Evolutionary conservation across 331 rosid genomes (phyloP).

Genomic region (Rosa hybrid): DNA sequence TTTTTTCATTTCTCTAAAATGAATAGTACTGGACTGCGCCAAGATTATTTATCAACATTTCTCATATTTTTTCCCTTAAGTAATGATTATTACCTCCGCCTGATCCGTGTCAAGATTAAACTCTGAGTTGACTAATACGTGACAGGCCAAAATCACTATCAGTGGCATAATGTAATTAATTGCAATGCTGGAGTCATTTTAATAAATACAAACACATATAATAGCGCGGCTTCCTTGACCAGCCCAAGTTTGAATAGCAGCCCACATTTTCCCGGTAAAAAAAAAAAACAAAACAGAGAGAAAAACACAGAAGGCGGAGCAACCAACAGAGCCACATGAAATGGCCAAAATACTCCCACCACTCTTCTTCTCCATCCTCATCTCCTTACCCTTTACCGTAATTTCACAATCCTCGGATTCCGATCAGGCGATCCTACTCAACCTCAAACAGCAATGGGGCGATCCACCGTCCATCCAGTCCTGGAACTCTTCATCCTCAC

Average conservation of each 20-base stretch:
- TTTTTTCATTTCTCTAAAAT: too few species aligned
- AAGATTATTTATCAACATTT: too few species aligned
- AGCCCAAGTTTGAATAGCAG: constrained; percentile 38
- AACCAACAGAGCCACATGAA: not conserved
- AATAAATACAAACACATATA: not conserved
- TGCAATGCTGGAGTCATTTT: not conserved
- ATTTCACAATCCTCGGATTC: constrained; percentile 41
- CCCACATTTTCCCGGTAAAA: constrained; percentile 50
- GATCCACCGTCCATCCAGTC: constrained; percentile 56
- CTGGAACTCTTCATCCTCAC: constrained; percentile 66
- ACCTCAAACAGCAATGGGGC: constrained; percentile 55
- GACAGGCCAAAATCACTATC: not conserved
- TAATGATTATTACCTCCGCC: not conserved
- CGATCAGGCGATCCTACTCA: constrained; percentile 48
- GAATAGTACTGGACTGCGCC: too few species aligned
- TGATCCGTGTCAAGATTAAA: constrained; percentile 27
- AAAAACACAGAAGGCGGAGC: constrained; percentile 1
- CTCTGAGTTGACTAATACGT: not conserved
- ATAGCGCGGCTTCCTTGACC: not conserved
- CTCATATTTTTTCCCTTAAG: not conserved
- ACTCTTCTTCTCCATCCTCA: constrained; percentile 18
- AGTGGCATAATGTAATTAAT: constrained; percentile 25
- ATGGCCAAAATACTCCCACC: constrained; percentile 40
- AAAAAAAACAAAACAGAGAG: not conserved
- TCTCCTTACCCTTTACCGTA: constrained; percentile 38